Percentiles rank a stretch among this genome's conserved stretches.
Evolutionary conservation across 805 yeast genomes (phyloP).

Genomic region (Ogataea degrootiae): DNA sequence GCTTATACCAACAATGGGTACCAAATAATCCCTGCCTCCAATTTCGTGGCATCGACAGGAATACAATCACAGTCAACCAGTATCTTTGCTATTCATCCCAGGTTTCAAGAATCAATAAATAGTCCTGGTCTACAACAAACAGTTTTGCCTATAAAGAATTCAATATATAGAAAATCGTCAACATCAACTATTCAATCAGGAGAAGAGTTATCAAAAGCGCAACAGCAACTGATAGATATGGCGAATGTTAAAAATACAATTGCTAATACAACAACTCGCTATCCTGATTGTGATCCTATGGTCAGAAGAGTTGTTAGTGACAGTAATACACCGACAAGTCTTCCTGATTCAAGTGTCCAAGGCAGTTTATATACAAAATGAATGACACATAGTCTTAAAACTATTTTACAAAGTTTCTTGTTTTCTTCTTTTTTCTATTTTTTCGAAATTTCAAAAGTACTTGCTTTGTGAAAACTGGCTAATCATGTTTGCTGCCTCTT

Average conservation of each 20-base stretch:
- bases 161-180: constrained; percentile 18
- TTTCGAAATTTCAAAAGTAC: too few species aligned
- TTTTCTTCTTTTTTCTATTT: too few species aligned
- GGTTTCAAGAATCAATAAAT: constrained; percentile 10
- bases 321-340: too few species aligned
- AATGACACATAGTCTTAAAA: too few species aligned
- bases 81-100: constrained; percentile 14
- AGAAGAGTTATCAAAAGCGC: constrained; percentile 15
- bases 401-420: too few species aligned
- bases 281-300: constrained; percentile 14
- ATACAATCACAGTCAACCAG: neutral
- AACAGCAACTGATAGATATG: constrained; percentile 13
- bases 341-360: too few species aligned
- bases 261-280: constrained; percentile 18
- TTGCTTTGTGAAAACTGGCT: too few species aligned
- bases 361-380: too few species aligned
- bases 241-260: constrained; percentile 19
- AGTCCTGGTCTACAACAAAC: constrained; percentile 7
- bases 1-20: neutral
- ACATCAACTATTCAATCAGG: constrained; percentile 20
- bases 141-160: constrained; percentile 15
- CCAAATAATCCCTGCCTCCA: too few species aligned
- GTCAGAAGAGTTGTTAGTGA: neutral
- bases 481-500: too few species aligned
- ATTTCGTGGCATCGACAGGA: too few species aligned